These are phyloP conservation scores for Tylopilus balloui DNA, from an alignment of 768 basidiomycete genomes.

Conservation along the genomic window DNA sequence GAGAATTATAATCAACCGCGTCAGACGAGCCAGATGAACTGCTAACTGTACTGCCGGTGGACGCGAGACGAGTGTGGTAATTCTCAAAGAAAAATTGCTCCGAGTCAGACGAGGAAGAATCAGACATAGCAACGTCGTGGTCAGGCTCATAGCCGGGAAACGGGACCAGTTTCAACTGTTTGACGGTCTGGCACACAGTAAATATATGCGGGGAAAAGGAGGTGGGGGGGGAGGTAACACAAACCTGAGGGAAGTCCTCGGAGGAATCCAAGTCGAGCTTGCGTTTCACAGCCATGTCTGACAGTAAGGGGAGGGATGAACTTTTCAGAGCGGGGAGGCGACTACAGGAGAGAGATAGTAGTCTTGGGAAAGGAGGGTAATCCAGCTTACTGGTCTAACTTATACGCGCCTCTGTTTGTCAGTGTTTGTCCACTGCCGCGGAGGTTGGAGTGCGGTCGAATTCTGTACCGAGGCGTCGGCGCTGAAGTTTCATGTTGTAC, in stretches of 20 bases:
- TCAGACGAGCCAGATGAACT: conserved; percentile 46
- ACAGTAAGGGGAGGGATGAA: conserved; percentile 8
- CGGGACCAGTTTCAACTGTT: conserved; percentile 71
- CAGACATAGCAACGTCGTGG: conserved; percentile 67
- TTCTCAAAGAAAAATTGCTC: conserved; percentile 52
- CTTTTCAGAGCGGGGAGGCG: conserved; percentile 3
- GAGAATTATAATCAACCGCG: conserved; percentile 43
- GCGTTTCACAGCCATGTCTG: conserved; percentile 66
- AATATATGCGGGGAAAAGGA: conserved; percentile 16
- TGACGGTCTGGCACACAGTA: conserved; percentile 41
- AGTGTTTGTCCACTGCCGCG: conserved; percentile 27
- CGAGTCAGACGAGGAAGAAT: conserved; percentile 48
- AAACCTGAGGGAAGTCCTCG: conserved; percentile 48
- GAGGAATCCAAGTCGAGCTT: conserved; percentile 62
- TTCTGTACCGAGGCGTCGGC: conserved; percentile 18
- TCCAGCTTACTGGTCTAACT: conserved; percentile 27
- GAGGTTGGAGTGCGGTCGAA: conserved; percentile 18
- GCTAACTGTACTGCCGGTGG: conserved; percentile 56
- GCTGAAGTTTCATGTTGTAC: conserved; percentile 8
- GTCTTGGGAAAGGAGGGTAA: conserved; percentile 25
- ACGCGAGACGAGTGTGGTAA: conserved; percentile 59
- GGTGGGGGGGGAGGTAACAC: conserved; percentile 16
- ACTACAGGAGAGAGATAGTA: conserved; percentile 7
- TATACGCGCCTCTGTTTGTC: conserved; percentile 27
- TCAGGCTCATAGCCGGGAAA: conserved; percentile 65